A percentile compares a stretch with the other conserved stretches of the same genome.
Evolutionary conservation across 2,329 filamentous ascomycete species (phyloP).

Genomic region (Penicillium sp.): DNA sequence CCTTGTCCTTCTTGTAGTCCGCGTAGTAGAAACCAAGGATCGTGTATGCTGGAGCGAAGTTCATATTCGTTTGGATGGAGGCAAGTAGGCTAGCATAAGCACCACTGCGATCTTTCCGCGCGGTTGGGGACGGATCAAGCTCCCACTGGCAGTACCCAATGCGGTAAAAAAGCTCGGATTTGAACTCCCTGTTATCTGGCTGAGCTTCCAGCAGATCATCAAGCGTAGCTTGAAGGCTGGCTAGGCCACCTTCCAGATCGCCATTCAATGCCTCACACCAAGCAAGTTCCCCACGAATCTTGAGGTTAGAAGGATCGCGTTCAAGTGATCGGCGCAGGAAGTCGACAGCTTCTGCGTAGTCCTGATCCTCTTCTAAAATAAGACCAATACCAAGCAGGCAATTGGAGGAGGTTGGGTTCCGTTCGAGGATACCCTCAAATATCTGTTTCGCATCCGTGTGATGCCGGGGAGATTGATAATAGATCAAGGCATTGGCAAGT

Average conservation of each 20-base stretch:
- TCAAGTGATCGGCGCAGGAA: slow-evolving; percentile 75
- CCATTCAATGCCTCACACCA: slow-evolving; percentile 88
- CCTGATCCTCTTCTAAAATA: slow-evolving; percentile 89
- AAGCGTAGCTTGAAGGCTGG: slow-evolving; percentile 69
- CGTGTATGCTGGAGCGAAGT: slow-evolving; percentile 86
- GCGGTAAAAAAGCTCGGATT: slow-evolving; percentile 81
- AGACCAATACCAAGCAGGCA: slow-evolving; percentile 87
- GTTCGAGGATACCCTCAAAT: slow-evolving; percentile 75
- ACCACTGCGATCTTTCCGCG: slow-evolving; percentile 74
- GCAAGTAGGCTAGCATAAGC: slow-evolving; percentile 81
- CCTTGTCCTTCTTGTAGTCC: slow-evolving; percentile 85
- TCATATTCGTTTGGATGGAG: slow-evolving; percentile 81
- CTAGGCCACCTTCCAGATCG: slow-evolving; percentile 64
- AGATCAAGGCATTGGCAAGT: slow-evolving; percentile 83
- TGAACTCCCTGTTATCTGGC: slow-evolving; percentile 63
- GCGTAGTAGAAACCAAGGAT: slow-evolving; percentile 86
- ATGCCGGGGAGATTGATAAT: slow-evolving; percentile 84
- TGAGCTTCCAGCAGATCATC: slow-evolving; percentile 62
- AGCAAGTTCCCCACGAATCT: slow-evolving; percentile 79
- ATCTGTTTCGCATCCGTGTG: slow-evolving; percentile 84
- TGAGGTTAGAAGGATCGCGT: slow-evolving; percentile 70
- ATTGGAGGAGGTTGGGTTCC: slow-evolving; percentile 71
- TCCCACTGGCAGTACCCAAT: slow-evolving; percentile 88
- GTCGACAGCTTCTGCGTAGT: slow-evolving; percentile 75
- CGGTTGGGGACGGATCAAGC: slow-evolving; percentile 67